A percentile compares a stretch with the other conserved stretches of the same genome.
phyloP scores from a whole-genome alignment of 495 filamentous ascomycete genomes.

The Zalerion maritima region DNA sequence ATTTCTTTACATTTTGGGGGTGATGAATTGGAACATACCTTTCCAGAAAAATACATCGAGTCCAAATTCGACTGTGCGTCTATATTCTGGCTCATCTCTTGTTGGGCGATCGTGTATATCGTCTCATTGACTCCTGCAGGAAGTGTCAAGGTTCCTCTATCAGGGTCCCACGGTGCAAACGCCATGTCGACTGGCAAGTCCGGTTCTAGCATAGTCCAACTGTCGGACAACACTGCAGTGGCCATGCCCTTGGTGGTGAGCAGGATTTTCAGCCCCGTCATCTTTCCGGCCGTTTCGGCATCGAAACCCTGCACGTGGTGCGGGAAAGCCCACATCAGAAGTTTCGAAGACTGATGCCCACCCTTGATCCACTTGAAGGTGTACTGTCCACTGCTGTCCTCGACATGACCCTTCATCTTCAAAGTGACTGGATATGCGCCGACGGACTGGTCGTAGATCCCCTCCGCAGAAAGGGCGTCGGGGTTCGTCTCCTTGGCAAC shows the following conservation, averaged over 20 bases:
- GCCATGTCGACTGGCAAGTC: conserved; percentile 59
- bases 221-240: conserved; percentile 55
- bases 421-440: conserved; percentile 57
- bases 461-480: conserved; percentile 43
- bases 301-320: conserved; percentile 75
- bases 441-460: conserved; percentile 55
- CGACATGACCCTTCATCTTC: conserved; percentile 45
- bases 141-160: conserved; percentile 35
- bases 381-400: conserved; percentile 51
- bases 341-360: conserved; percentile 37
- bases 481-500: conserved; percentile 67
- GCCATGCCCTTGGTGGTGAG: conserved; percentile 81
- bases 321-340: conserved; percentile 81
- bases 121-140: conserved; percentile 33
- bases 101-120: conserved; percentile 41
- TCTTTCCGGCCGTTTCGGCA: conserved; percentile 32
- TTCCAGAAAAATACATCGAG: conserved; percentile 93
- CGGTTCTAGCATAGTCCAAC: conserved; percentile 64
- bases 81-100: conserved; percentile 63
- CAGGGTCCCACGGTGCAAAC: conserved; percentile 58
- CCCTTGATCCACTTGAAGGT: conserved; percentile 52
- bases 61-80: conserved; percentile 54
- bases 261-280: conserved; percentile 47
- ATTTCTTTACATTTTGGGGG: not conserved
- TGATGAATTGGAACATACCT: conserved; percentile 39